Conservation (phyloP, 768 basidiomycete genomes). For the Russula virescens region DNA sequence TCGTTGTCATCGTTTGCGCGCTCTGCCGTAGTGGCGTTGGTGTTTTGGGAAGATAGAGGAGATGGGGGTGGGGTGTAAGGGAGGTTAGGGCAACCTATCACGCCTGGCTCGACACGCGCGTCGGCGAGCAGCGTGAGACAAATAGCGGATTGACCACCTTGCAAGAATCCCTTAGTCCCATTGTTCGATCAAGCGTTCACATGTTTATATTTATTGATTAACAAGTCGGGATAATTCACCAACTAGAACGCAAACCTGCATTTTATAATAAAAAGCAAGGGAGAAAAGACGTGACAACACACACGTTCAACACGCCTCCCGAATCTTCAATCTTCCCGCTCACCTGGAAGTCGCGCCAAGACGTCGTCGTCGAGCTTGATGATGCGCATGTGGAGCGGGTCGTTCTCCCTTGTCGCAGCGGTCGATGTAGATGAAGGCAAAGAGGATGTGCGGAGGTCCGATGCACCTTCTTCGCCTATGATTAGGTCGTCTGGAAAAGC, state of each 20-base stretch:
- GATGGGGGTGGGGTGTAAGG: constrained; percentile 36
- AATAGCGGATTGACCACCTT: constrained; percentile 58
- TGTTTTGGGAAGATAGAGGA: constrained; percentile 47
- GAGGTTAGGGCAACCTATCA: constrained; percentile 83
- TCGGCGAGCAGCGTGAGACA: constrained; percentile 52
- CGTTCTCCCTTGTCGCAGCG: constrained; percentile 25
- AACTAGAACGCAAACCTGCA: no score
- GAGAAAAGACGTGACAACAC: constrained; percentile 51
- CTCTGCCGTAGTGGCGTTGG: constrained; percentile 22
- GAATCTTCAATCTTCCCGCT: constrained; percentile 65
- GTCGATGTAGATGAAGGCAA: no score
- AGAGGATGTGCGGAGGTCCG: constrained; percentile 51
- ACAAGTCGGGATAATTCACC: no score
- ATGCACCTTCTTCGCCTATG: constrained; percentile 92
- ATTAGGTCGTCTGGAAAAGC: constrained; percentile 85
- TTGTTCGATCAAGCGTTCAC: constrained; percentile 49
- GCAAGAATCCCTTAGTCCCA: constrained; percentile 57
- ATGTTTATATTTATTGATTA: constrained; percentile 27
- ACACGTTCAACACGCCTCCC: constrained; percentile 65
- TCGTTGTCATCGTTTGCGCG: no score
- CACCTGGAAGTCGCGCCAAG: constrained; percentile 51
- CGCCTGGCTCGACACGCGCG: constrained; percentile 47
- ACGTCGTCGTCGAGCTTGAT: constrained; percentile 79
- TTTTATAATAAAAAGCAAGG: neutral
- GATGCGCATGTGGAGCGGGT: constrained; percentile 55